Conservation (phyloP, 2,329 filamentous ascomycete species). For the Trichoderma arundinaceum region DNA sequence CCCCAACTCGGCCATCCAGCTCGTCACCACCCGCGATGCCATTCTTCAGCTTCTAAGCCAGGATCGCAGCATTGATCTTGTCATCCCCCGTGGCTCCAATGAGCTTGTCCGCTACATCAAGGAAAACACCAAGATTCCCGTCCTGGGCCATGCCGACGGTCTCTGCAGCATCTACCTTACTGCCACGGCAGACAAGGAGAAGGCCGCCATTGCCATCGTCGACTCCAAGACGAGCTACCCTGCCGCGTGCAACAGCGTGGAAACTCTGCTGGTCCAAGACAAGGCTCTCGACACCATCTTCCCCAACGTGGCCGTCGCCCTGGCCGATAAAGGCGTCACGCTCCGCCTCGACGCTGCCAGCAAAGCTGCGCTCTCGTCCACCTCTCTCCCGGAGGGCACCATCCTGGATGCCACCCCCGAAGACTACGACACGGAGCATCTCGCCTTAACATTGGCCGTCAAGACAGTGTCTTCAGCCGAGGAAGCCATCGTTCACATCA, state of each 20-base stretch:
- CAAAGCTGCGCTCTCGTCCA: conserved; percentile 64
- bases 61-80: conserved; percentile 88
- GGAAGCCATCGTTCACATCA: conserved; percentile 85
- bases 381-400: conserved; percentile 52
- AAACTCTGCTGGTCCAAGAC: conserved; percentile 86
- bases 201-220: conserved; percentile 77
- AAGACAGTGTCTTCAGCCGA: conserved; percentile 74
- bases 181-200: conserved; percentile 71
- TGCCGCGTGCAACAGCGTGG: conserved; percentile 92
- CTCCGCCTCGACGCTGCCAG: conserved; percentile 78
- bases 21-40: conserved; percentile 90
- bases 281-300: conserved; percentile 70
- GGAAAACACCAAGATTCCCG: conserved; percentile 87
- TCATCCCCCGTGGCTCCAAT: conserved; percentile 90
- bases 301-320: conserved; percentile 72
- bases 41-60: conserved; percentile 86
- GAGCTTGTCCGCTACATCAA: conserved; percentile 92
- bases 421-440: conserved; percentile 89
- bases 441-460: conserved; percentile 82
- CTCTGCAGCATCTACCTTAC: conserved; percentile 88
- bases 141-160: conserved; percentile 94
- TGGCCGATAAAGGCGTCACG: conserved; percentile 77
- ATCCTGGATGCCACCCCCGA: conserved; percentile 69
- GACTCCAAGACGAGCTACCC: conserved; percentile 96
- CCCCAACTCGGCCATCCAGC: conserved; percentile 85